These are phyloP conservation scores for Grifola frondosa DNA, from an alignment of 1,284 basidiomycete species.

Conservation along the genomic window DNA sequence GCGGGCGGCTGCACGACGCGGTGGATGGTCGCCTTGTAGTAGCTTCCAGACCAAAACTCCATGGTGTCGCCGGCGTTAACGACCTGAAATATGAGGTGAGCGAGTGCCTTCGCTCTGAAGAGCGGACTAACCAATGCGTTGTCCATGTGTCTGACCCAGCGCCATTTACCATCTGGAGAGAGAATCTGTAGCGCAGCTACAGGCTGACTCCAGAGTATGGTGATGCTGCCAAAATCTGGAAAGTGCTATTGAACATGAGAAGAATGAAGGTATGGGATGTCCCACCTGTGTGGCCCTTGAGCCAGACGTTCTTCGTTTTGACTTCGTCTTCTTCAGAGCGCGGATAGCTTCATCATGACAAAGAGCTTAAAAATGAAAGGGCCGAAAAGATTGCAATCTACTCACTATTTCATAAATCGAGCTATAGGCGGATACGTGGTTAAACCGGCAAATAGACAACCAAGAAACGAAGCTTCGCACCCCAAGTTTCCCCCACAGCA, in stretches of 20 bases:
- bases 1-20: constrained; percentile 48
- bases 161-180: constrained; percentile 50
- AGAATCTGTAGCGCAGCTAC: constrained; percentile 57
- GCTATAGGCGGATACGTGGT: constrained; percentile 15
- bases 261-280: constrained; percentile 3
- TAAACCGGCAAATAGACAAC: too few species aligned
- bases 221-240: constrained; percentile 55
- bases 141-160: constrained; percentile 57
- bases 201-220: constrained; percentile 59
- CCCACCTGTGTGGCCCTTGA: constrained; percentile 59
- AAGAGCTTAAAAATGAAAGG: not conserved
- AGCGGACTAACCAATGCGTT: constrained; percentile 49
- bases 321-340: constrained; percentile 45
- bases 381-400: not conserved
- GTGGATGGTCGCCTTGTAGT: constrained; percentile 43
- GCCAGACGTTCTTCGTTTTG: constrained; percentile 54
- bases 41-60: constrained; percentile 45
- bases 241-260: not conserved
- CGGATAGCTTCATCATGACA: constrained; percentile 25
- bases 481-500: constrained; percentile 27
- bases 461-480: constrained; percentile 16
- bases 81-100: constrained; percentile 20
- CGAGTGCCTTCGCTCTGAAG: too few species aligned
- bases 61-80: constrained; percentile 45
- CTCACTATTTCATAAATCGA: constrained; percentile 39